A percentile compares a stretch with the other conserved stretches of the same genome.
These are phyloP conservation scores for Gossypium gossypioides DNA, from an alignment of 441 rosid species.

Conservation along the genomic window DNA sequence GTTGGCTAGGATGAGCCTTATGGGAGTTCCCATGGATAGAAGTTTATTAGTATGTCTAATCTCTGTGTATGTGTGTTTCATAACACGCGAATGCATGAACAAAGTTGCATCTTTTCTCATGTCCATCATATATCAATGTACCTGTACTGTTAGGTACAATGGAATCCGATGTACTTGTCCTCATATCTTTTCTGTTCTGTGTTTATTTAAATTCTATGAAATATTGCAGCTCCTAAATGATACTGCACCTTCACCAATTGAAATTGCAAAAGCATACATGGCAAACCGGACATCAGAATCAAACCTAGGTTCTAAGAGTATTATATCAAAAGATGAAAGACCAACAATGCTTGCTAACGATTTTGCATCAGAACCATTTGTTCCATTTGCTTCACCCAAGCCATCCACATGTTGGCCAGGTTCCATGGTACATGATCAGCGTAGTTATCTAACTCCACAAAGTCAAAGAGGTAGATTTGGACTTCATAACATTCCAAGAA, in stretches of 20 bases:
- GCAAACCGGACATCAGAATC: slow-evolving; percentile 37
- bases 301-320: slow-evolving; percentile 35
- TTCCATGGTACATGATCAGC: slow-evolving; percentile 49
- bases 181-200: background rate
- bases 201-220: background rate
- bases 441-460: slow-evolving; percentile 52
- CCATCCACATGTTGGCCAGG: slow-evolving; percentile 76
- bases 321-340: slow-evolving; percentile 36
- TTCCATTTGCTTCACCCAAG: slow-evolving; percentile 43
- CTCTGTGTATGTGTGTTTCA: background rate
- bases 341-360: slow-evolving; percentile 21
- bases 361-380: slow-evolving; percentile 31
- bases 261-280: slow-evolving; percentile 78
- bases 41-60: background rate
- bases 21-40: background rate
- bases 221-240: slow-evolving; percentile 31
- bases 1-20: background rate
- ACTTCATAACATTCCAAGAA: slow-evolving; percentile 52
- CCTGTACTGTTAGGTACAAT: background rate
- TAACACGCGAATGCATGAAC: background rate
- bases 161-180: background rate
- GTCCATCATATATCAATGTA: background rate
- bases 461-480: slow-evolving; percentile 52
- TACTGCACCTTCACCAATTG: slow-evolving; percentile 61
- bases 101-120: background rate